Percentiles rank a stretch among this genome's conserved stretches.
Conservation (phyloP, 768 basidiomycete genomes). For the Calocybe gangraenosa region DNA sequence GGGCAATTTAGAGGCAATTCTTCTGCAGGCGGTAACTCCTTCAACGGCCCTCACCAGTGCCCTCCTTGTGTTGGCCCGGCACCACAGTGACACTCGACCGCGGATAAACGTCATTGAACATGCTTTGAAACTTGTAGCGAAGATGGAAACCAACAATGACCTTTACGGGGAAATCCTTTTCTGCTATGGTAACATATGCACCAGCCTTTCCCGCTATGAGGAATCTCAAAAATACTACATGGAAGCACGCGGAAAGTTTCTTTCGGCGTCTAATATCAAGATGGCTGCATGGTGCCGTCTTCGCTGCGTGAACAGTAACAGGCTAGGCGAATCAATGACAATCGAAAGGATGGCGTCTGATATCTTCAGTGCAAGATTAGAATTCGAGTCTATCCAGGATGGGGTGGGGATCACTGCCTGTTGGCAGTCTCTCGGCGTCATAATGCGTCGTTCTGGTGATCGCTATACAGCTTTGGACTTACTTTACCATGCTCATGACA, state of each 20-base stretch:
- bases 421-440: background rate
- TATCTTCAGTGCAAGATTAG: background rate
- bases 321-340: background rate
- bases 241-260: background rate
- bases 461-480: background rate
- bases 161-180: background rate
- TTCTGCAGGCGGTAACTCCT: slow-evolving; percentile 9
- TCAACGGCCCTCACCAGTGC: slow-evolving; percentile 9
- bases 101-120: slow-evolving; percentile 8
- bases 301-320: background rate
- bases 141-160: background rate
- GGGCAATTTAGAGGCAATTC: background rate
- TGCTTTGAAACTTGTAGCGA: background rate
- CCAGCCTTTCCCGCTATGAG: background rate
- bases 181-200: background rate
- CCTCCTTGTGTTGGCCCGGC: slow-evolving; percentile 11
- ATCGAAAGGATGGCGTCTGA: background rate
- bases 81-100: slow-evolving; percentile 15
- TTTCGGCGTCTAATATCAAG: background rate
- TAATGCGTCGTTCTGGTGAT: background rate
- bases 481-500: background rate
- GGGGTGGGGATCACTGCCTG: background rate
- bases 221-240: background rate
- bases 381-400: background rate
- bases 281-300: background rate